Base-by-base conservation (phyloP, 805 yeast species). In the Pichia californica region DNA sequence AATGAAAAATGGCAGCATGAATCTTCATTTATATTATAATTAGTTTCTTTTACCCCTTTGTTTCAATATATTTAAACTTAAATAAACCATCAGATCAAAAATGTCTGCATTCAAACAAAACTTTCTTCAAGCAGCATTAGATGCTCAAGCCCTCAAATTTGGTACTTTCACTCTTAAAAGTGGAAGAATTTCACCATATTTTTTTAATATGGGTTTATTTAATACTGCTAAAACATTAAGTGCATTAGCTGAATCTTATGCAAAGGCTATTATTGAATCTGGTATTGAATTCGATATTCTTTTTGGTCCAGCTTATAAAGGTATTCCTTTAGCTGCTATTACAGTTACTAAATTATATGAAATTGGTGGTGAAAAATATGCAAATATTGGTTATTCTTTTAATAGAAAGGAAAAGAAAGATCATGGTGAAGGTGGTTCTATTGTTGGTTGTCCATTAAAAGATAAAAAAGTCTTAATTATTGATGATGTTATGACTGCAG, bases 401-500 rank as follows among this genome's bases (percentile, higher is more conserved):
- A 91, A 91, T 73, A 81, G 99, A 65, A 93, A 91, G 68, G 96
- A 88, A 66, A 83, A 84, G 71, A 91, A 91, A 68, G 96, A 89
- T 61, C 99, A 91, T 61, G 99, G 99, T 44, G 99, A 91, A 69
- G 99, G 98, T 53, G 99, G 99, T 13, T 76, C 77, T 45, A 85
- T 91, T 54, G 98, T 93, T 33, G 99, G 99, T 30, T 79, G 84
- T 36, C 64, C 77, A 6, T 74, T 91, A 55, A 73, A 74, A 48
- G 84, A 76, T 38, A 83, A 89, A 63, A 74, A 74, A 48, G 77
- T 91, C 20, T 69, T 93, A 56, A 86, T 93, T 56, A 88, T 91
- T 49, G 99, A 93, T 64, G 99, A 91, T 58, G 97, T 93, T 34
- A 89, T 91, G 81, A 91, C 98, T 47, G 98, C 98, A 1, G 99